Evolutionary conservation across 1,284 basidiomycete genomes (phyloP).

Genomic region (Trichosporon inkin): DNA sequence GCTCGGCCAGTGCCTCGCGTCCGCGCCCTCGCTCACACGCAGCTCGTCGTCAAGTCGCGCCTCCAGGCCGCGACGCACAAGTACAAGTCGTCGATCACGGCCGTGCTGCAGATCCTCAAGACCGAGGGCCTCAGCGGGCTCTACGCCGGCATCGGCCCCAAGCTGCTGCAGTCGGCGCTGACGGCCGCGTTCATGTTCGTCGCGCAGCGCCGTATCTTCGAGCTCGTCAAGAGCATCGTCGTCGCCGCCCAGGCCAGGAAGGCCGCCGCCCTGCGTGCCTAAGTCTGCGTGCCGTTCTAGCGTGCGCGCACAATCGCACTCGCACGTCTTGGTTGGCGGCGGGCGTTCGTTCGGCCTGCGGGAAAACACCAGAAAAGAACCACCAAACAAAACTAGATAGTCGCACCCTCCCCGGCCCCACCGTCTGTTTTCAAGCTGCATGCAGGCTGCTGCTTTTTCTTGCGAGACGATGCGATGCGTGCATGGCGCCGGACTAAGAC

Average conservation of each 20-base stretch:
- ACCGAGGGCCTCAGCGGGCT: constrained; percentile 71
- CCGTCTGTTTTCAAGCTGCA: too few species aligned
- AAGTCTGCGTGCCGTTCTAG: neutral
- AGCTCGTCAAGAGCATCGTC: constrained; percentile 46
- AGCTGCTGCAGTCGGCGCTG: constrained; percentile 81
- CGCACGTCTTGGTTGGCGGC: too few species aligned
- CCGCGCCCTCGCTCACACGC: neutral
- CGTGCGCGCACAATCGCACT: too few species aligned
- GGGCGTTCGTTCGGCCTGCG: too few species aligned
- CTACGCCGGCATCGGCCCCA: constrained; percentile 78
- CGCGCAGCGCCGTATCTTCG: constrained; percentile 63
- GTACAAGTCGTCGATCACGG: constrained; percentile 48
- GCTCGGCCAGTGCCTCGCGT: too few species aligned
- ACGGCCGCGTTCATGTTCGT: constrained; percentile 87
- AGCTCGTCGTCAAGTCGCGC: constrained; percentile 52
- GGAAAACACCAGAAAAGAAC: too few species aligned
- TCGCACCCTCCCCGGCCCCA: too few species aligned
- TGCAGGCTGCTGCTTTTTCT: too few species aligned
- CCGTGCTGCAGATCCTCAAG: constrained; percentile 57
- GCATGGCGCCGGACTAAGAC: too few species aligned
- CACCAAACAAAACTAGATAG: too few species aligned
- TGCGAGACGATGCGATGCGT: too few species aligned
- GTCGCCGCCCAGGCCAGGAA: constrained; percentile 25
- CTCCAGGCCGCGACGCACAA: constrained; percentile 52
- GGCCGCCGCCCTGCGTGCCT: constrained; percentile 6